Conservation (phyloP, 2,329 filamentous ascomycete genomes). For the Mollisia scopiformis region DNA sequence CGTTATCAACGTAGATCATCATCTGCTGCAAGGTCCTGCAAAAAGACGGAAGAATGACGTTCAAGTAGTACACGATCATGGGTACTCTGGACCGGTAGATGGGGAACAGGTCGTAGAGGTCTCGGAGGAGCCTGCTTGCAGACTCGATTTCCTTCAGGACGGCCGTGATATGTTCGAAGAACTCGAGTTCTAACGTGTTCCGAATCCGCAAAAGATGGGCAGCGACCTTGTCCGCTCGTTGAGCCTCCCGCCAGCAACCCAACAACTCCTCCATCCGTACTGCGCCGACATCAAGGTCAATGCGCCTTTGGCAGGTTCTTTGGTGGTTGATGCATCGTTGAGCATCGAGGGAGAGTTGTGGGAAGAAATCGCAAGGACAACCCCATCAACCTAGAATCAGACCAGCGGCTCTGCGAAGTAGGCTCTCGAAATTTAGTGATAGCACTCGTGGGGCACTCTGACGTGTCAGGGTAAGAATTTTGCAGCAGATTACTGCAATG, state of each 20-base stretch:
- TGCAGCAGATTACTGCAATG: conserved; percentile 23
- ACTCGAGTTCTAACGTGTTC: conserved; percentile 44
- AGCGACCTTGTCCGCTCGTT: conserved; percentile 52
- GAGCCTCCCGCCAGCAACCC: conserved; percentile 58
- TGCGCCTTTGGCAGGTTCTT: conserved; percentile 22
- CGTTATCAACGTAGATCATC: conserved; percentile 53
- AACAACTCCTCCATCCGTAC: conserved; percentile 34
- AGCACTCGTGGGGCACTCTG: conserved; percentile 27
- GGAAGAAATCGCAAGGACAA: conserved; percentile 12
- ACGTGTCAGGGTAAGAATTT: conserved; percentile 33
- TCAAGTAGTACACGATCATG: conserved; percentile 56
- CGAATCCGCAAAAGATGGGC: conserved; percentile 53
- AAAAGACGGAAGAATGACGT: conserved; percentile 59
- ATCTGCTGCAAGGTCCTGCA: conserved; percentile 57
- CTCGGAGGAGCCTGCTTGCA: conserved; percentile 51
- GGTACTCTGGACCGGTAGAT: conserved; percentile 53
- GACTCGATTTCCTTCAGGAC: conserved; percentile 41
- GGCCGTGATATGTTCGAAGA: conserved; percentile 50
- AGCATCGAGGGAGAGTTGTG: conserved; percentile 11
- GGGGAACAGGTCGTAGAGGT: conserved; percentile 57
- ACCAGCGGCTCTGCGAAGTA: conserved; percentile 27
- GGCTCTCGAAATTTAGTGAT: conserved; percentile 20
- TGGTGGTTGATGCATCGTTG: conserved; percentile 18
- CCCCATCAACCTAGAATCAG: conserved; percentile 12
- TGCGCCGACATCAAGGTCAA: conserved; percentile 35